Evolutionary conservation across 2,329 filamentous ascomycete species (phyloP).

Genomic region (Talaromyces amestolkiae): DNA sequence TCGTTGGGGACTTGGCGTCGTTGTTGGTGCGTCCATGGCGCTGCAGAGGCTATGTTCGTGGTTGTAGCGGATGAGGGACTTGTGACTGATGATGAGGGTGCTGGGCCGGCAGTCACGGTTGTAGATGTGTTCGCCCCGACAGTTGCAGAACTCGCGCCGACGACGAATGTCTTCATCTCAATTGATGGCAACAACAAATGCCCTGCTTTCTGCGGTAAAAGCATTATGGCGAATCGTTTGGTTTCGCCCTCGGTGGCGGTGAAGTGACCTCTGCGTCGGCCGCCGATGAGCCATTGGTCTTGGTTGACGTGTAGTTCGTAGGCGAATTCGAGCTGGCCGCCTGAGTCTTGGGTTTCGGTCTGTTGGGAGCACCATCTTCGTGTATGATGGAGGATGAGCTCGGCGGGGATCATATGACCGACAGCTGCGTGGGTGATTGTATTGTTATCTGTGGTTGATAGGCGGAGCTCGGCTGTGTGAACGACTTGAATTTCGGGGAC

Average conservation of each 20-base stretch:
- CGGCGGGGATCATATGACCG: constrained; percentile 48
- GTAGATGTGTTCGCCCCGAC: constrained; percentile 18
- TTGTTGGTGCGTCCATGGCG: constrained; percentile 23
- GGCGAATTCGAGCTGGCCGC: constrained; percentile 66
- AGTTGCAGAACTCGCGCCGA: background rate
- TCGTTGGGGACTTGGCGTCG: constrained; percentile 60
- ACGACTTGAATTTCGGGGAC: constrained; percentile 80
- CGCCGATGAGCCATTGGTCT: constrained; percentile 82
- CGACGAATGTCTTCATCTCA: constrained; percentile 67
- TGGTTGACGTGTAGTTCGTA: constrained; percentile 75
- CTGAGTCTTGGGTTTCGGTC: constrained; percentile 26
- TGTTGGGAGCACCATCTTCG: constrained; percentile 50
- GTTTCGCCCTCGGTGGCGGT: constrained; percentile 48
- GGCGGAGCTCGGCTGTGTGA: constrained; percentile 61
- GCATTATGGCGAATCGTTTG: constrained; percentile 62
- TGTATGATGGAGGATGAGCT: constrained; percentile 54
- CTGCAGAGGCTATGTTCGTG: background rate
- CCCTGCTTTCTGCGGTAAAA: constrained; percentile 78
- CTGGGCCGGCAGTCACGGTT: constrained; percentile 21
- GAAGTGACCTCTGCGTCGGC: constrained; percentile 76
- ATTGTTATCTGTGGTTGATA: constrained; percentile 21
- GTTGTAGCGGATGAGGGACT: constrained; percentile 17
- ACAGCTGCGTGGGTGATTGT: constrained; percentile 33
- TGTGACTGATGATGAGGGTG: background rate
- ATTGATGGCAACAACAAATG: constrained; percentile 73